phyloP scores from a whole-genome alignment of 2,329 filamentous ascomycete genomes.

The Phyllosticta citriasiana region DNA sequence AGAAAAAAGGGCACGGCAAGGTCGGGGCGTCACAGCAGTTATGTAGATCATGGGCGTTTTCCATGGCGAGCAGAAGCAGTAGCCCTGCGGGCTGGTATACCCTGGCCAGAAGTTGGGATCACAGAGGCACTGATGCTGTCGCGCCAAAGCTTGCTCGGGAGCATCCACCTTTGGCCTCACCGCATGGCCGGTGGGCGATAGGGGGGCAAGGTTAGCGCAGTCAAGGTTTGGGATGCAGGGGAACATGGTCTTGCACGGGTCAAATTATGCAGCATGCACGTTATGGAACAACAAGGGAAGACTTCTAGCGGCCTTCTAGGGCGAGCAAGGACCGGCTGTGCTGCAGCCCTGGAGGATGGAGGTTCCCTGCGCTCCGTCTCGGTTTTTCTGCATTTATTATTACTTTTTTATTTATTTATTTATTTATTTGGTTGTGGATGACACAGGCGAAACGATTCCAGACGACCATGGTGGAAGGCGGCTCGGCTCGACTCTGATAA shows the following conservation, averaged over 20 bases:
- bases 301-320: slow-evolving; percentile 1
- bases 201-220: not conserved
- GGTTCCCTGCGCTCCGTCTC: not conserved
- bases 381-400: not conserved
- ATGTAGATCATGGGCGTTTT: slow-evolving; percentile 20
- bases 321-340: not conserved
- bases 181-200: not conserved
- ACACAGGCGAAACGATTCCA: too few relatives aligned
- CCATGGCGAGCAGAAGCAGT: slow-evolving; percentile 19
- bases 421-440: too few relatives aligned
- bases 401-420: not conserved
- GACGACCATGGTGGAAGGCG: not conserved
- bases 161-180: slow-evolving; percentile 10
- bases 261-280: not conserved
- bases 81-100: slow-evolving; percentile 22
- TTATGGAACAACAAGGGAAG: not conserved
- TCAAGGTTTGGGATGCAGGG: slow-evolving; percentile 4
- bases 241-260: not conserved
- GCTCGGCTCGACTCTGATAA: not conserved
- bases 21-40: slow-evolving; percentile 19
- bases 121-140: slow-evolving; percentile 22
- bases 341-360: slow-evolving; percentile 5
- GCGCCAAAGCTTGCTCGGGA: slow-evolving; percentile 18
- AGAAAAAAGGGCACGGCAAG: slow-evolving; percentile 11
- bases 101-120: slow-evolving; percentile 19